phyloP scores from a whole-genome alignment of 2,329 filamentous ascomycete species.

The Zasmidium cellare region DNA sequence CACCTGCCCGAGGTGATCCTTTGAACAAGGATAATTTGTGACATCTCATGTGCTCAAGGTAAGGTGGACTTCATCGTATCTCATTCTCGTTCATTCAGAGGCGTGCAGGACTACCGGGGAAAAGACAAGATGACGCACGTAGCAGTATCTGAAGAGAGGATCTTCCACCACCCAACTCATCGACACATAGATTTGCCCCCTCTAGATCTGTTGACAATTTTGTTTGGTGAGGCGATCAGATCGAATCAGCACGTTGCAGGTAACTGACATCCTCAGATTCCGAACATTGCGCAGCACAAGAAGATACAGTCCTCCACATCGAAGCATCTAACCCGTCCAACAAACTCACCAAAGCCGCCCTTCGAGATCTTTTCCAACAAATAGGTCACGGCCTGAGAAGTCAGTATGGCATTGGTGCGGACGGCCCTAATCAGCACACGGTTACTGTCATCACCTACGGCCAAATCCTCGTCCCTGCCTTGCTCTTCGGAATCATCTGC shows the following conservation, averaged over 20 bases:
- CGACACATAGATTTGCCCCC: slow-evolving; percentile 32
- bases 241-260: slow-evolving; percentile 22
- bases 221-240: slow-evolving; percentile 37
- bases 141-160: slow-evolving; percentile 9
- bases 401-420: slow-evolving; percentile 53
- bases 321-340: slow-evolving; percentile 59
- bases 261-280: slow-evolving; percentile 13
- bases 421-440: slow-evolving; percentile 53
- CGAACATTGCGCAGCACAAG: slow-evolving; percentile 38
- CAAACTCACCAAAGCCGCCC: slow-evolving; percentile 54
- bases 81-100: background rate
- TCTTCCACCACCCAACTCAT: slow-evolving; percentile 27
- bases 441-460: slow-evolving; percentile 59
- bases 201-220: slow-evolving; percentile 42
- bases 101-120: too few species aligned
- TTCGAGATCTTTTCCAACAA: slow-evolving; percentile 51
- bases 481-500: slow-evolving; percentile 59
- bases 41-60: background rate
- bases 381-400: slow-evolving; percentile 59
- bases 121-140: slow-evolving; percentile 10
- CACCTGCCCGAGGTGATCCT: background rate
- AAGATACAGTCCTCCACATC: slow-evolving; percentile 56
- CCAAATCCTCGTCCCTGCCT: slow-evolving; percentile 54
- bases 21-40: background rate
- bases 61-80: background rate